These are phyloP conservation scores for Crithidia fasciculata DNA, from an alignment of 208 protist genomes.

Conservation along the genomic window DNA sequence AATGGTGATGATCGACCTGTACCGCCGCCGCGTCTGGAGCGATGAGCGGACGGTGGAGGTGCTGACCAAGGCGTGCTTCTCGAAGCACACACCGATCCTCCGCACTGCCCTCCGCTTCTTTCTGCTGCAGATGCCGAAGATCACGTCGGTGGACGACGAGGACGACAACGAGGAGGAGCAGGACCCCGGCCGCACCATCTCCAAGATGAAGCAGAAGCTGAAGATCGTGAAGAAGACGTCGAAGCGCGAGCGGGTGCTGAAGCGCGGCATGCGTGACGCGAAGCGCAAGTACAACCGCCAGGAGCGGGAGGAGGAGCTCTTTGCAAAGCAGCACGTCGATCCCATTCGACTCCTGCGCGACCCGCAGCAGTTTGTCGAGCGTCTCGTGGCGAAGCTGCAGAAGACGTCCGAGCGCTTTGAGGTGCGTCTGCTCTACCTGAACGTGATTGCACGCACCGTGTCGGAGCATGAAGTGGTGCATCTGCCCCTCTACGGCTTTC, in stretches of 20 bases:
- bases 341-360: conserved; percentile 96
- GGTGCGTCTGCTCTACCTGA: conserved; percentile 95
- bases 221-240: conserved; percentile 94
- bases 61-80: conserved; percentile 95
- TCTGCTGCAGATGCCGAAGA: conserved; percentile 90
- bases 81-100: conserved; percentile 90
- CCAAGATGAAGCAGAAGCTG: conserved; percentile 91
- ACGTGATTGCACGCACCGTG: conserved; percentile 96
- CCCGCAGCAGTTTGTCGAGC: conserved; percentile 96
- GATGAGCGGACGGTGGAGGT: conserved; percentile 96
- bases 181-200: conserved; percentile 85
- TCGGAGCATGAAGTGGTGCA: conserved; percentile 95
- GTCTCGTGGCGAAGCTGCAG: conserved; percentile 93
- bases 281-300: conserved; percentile 89
- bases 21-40: conserved; percentile 95
- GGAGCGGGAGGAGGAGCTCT: conserved; percentile 74
- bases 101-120: conserved; percentile 97
- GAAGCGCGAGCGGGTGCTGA: conserved; percentile 86
- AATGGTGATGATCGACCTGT: conserved; percentile 97
- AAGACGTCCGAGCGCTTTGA: conserved; percentile 95
- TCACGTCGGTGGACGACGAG: conserved; percentile 79
- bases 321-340: conserved; percentile 91
- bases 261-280: conserved; percentile 68
- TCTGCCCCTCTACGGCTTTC: conserved; percentile 96
- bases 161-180: conserved; percentile 67